Evolutionary conservation across 306 rosid species (phyloP), one percentile per base, ranked within the genome.

Genomic region (Fagus crenata): DNA sequence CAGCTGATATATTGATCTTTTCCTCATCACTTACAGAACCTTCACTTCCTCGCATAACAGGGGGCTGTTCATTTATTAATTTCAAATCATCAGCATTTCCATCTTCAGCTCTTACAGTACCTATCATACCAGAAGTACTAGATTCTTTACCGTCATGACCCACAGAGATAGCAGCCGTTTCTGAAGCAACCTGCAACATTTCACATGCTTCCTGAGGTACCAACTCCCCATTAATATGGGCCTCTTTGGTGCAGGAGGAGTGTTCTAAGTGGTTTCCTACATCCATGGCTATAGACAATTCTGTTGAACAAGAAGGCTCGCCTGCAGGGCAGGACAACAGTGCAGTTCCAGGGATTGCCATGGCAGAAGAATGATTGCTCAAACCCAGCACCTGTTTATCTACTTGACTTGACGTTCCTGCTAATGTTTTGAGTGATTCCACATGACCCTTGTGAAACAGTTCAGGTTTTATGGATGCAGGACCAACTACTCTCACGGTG

Each of bases 21-120:
- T 94, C 98, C 72, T 90, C 96, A 80, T 92, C 96, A 87, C 91
- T 90, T 28, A 49, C 88, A 75, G 87, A 84, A 70, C 84, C 84
- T 65, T 82, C 91, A 72, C 64, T 74, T 77, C 73, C 93, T 18
- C 37, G 88, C n/a, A 80, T 53, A 79, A 63, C 59, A 72, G 80
- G 42, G 49, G 81, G 80, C 15, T 35, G 77, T 74, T 87, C 88
- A 67, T 82, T 84, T 80, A 70, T 69, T 42, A 73, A 80, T 85
- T 90, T 83, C 86, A 84, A 63, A 46, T 77, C 75, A 42, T 82
- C 83, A 32, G 64, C 76, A 68, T 14, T 81, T 75, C 51, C 81
- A 55, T 83, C 84, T 35, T 49, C 84, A 65, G 85, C 53, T 71
- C 42, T 53, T 65, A 71, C 18, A 51, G 69, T 61, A 74, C 80